Evolutionary conservation across 257 asterid genomes (phyloP).

Genomic region (Gardenia jasminoides): DNA sequence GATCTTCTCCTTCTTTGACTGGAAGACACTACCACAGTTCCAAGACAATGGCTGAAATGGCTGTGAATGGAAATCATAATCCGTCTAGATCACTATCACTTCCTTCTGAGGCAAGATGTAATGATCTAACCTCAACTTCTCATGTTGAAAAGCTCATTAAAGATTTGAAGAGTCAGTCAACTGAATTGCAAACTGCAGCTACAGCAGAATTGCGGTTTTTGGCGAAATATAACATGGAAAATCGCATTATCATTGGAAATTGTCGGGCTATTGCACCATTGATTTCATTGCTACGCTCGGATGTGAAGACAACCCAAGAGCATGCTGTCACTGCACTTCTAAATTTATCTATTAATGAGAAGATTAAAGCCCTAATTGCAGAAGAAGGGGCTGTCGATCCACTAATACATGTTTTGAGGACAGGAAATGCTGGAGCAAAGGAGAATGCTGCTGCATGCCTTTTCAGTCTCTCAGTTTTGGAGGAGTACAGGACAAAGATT

Average conservation of each 20-base stretch:
- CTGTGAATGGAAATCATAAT: constrained; percentile 41
- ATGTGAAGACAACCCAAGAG: constrained; percentile 61
- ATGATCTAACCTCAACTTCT: constrained; percentile 54
- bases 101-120: constrained; percentile 40
- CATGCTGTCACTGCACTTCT: constrained; percentile 92
- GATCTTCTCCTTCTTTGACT: constrained; percentile 36
- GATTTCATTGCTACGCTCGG: constrained; percentile 58
- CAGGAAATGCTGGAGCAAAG: constrained; percentile 71
- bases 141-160: constrained; percentile 63
- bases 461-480: constrained; percentile 83
- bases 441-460: constrained; percentile 96
- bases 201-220: constrained; percentile 78
- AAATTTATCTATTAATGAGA: constrained; percentile 70
- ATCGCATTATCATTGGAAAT: constrained; percentile 69
- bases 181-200: constrained; percentile 63
- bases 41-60: constrained; percentile 41
- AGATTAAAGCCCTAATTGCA: constrained; percentile 64
- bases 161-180: constrained; percentile 49
- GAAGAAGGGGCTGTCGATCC: constrained; percentile 79
- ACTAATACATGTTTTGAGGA: constrained; percentile 67
- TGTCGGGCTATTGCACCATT: constrained; percentile 81
- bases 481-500: constrained; percentile 71
- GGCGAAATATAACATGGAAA: constrained; percentile 69
- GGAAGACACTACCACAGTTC: constrained; percentile 46
- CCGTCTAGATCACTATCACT: constrained; percentile 45